phyloP scores from a whole-genome alignment of 2,329 filamentous ascomycete species.

The Aspergillus tubingensis region DNA sequence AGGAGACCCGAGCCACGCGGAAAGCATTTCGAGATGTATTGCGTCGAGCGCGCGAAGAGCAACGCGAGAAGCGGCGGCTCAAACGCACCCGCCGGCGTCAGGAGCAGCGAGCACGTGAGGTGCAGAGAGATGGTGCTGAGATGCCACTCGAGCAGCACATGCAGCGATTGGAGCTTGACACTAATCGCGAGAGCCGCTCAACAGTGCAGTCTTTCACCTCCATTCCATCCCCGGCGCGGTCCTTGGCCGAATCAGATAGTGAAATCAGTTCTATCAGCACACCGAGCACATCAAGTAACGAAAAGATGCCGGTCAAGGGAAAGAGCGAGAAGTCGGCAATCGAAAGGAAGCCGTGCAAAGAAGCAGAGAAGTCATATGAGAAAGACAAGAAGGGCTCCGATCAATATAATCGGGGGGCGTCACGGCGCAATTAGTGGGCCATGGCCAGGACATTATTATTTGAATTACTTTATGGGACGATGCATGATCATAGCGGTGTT shows the following conservation, averaged over 20 bases:
- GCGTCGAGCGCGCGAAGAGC: slow-evolving; percentile 39
- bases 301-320: slow-evolving; percentile 4
- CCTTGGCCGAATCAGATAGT: slow-evolving; percentile 19
- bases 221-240: slow-evolving; percentile 14
- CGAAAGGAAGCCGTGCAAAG: background rate
- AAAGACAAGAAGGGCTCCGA: background rate
- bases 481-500: slow-evolving; percentile 5
- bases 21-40: slow-evolving; percentile 41
- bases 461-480: background rate
- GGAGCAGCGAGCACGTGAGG: slow-evolving; percentile 17
- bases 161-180: slow-evolving; percentile 24
- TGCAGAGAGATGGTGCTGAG: slow-evolving; percentile 12
- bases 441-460: too few species aligned
- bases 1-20: slow-evolving; percentile 39
- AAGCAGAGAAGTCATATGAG: background rate
- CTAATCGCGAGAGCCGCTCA: slow-evolving; percentile 14
- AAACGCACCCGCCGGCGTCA: slow-evolving; percentile 28
- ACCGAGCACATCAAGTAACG: slow-evolving; percentile 19
- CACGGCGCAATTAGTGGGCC: background rate
- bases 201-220: slow-evolving; percentile 15
- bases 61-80: slow-evolving; percentile 30
- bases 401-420: background rate
- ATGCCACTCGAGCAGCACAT: slow-evolving; percentile 23
- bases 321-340: slow-evolving; percentile 1
- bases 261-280: slow-evolving; percentile 24